These are phyloP conservation scores for Penicillium sp. DNA, from an alignment of 2,329 filamentous ascomycete genomes.

Conservation along the genomic window DNA sequence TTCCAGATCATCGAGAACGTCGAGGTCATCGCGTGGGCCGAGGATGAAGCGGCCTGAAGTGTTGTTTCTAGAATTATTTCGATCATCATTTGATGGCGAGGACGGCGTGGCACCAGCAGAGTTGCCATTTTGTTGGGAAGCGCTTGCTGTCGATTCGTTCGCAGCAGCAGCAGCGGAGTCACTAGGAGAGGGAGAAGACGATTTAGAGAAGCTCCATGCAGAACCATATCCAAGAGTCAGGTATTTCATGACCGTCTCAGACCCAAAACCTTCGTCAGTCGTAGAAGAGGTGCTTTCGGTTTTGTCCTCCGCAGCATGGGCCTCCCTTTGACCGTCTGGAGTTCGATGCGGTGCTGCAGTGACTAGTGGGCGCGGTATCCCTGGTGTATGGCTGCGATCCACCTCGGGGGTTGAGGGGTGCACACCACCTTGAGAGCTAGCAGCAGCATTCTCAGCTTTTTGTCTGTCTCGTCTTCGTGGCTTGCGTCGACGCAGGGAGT, in stretches of 20 bases:
- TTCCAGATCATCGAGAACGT: constrained; percentile 37
- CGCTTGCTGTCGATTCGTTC: constrained; percentile 14
- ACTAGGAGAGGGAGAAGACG: constrained; percentile 29
- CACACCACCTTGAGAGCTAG: constrained; percentile 3
- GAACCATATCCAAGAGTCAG: constrained; percentile 56
- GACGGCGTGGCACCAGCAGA: neutral
- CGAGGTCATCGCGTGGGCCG: constrained; percentile 43
- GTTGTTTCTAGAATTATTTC: constrained; percentile 4
- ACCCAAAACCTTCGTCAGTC: constrained; percentile 36
- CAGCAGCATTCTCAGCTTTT: constrained; percentile 14
- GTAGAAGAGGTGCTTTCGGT: constrained; percentile 20
- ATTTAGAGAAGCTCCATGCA: constrained; percentile 48
- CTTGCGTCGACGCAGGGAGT: constrained; percentile 61
- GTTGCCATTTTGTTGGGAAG: constrained; percentile 1
- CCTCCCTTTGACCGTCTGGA: constrained; percentile 14
- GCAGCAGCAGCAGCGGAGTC: constrained; percentile 31
- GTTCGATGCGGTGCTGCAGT: constrained; percentile 25
- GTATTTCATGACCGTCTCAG: constrained; percentile 54
- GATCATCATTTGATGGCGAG: neutral
- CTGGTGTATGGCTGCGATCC: constrained; percentile 35
- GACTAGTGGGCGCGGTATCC: constrained; percentile 51
- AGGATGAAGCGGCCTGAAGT: constrained; percentile 21
- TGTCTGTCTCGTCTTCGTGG: constrained; percentile 36
- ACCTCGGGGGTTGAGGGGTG: constrained; percentile 24
- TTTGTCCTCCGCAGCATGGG: constrained; percentile 15